Evolutionary conservation across 176 grass and related monocot species (phyloP).

Genomic region (Ananas comosus): DNA sequence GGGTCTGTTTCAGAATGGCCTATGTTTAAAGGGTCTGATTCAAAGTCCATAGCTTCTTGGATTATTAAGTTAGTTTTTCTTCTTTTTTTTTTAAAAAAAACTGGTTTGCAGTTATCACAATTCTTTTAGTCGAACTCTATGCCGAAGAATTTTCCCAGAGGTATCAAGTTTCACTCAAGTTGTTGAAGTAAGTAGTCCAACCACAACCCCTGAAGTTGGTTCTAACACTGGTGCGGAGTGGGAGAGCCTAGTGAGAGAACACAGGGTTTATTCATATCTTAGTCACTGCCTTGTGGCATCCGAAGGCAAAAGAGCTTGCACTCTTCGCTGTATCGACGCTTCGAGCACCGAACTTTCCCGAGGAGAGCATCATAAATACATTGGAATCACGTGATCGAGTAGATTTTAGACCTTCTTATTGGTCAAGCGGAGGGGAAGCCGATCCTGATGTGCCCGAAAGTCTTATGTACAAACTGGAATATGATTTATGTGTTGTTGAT

Average conservation of each 20-base stretch:
- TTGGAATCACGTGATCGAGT: slow-evolving; percentile 30
- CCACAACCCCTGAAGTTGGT: slow-evolving; percentile 10
- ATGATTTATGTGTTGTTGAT: slow-evolving; percentile 40
- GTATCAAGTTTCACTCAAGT: slow-evolving; percentile 36
- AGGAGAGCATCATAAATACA: slow-evolving; percentile 71
- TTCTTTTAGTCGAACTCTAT: slow-evolving; percentile 48
- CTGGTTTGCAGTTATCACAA: slow-evolving; percentile 37
- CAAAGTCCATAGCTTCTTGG: neutral
- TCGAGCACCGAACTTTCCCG: slow-evolving; percentile 82
- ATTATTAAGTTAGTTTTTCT: neutral
- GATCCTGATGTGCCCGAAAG: slow-evolving; percentile 43
- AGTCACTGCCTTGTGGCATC: slow-evolving; percentile 28
- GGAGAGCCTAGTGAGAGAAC: slow-evolving; percentile 29
- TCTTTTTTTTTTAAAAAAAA: too few species aligned
- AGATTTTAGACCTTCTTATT: slow-evolving; percentile 46
- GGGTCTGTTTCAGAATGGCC: too few species aligned
- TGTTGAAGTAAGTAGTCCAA: slow-evolving; percentile 22
- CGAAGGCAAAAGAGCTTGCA: slow-evolving; percentile 33
- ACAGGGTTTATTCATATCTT: slow-evolving; percentile 51
- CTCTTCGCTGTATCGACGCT: slow-evolving; percentile 47
- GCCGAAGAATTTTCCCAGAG: slow-evolving; percentile 43
- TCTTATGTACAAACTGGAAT: slow-evolving; percentile 50
- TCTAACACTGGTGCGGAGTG: slow-evolving; percentile 32
- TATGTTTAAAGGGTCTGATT: too few species aligned
- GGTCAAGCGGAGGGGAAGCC: slow-evolving; percentile 66